A percentile compares a stretch with the other conserved stretches of the same genome.
Evolutionary conservation across 2,329 filamentous ascomycete species (phyloP).

Genomic region (Cladosporium sp.): DNA sequence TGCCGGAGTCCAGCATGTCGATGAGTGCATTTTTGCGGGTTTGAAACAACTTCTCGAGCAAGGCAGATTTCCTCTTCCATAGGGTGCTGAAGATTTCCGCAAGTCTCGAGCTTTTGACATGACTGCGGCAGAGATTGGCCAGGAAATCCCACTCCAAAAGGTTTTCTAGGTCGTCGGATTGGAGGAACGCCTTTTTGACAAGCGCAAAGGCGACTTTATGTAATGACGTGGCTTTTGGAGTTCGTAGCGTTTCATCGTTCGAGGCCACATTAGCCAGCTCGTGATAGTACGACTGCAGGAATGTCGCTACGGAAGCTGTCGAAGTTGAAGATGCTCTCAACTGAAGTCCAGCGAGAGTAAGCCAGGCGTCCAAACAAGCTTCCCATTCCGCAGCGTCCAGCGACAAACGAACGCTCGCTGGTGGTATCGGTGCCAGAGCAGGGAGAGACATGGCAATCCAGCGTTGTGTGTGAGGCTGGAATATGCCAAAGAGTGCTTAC

Average conservation of each 20-base stretch:
- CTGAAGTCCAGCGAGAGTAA: conserved; percentile 50
- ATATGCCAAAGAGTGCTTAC: no score
- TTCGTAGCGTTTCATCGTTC: conserved; percentile 21
- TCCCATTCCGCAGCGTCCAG: conserved; percentile 70
- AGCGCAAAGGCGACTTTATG: conserved; percentile 61
- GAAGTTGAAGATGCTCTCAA: background rate
- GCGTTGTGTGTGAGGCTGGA: no score
- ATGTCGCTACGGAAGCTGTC: conserved; percentile 46
- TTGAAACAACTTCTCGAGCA: conserved; percentile 51
- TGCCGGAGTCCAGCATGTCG: conserved; percentile 56
- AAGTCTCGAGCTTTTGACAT: conserved; percentile 56
- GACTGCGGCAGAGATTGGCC: conserved; percentile 60
- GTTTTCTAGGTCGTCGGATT: conserved; percentile 29
- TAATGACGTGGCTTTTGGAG: conserved; percentile 44
- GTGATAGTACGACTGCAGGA: conserved; percentile 61
- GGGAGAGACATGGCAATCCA: conserved; percentile 48
- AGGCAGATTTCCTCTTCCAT: conserved; percentile 47
- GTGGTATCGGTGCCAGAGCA: conserved; percentile 71
- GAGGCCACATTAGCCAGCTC: conserved; percentile 39
- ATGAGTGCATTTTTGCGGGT: conserved; percentile 58
- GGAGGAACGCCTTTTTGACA: conserved; percentile 25
- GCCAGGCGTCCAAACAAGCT: conserved; percentile 70
- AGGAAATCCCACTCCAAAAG: conserved; percentile 63
- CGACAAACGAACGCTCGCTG: conserved; percentile 57
- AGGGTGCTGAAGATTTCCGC: conserved; percentile 44